phyloP scores from a whole-genome alignment of 371 early-diverging fungal species.

The Phascolomyces articulosus region DNA sequence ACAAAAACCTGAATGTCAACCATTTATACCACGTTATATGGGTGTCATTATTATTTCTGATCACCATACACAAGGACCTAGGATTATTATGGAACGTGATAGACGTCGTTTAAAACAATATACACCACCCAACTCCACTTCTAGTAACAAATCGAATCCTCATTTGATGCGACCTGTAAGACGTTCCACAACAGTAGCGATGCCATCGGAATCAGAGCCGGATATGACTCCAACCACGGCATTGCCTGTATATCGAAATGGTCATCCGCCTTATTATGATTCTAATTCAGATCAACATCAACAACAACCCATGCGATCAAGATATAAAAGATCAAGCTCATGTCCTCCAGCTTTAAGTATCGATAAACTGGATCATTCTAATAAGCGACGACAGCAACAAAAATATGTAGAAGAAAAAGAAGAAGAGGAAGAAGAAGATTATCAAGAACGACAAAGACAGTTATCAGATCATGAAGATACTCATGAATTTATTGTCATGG shows the following conservation, averaged over 20 bases:
- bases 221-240: not conserved
- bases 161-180: not conserved
- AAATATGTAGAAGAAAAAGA: not conserved
- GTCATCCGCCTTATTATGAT: conserved; percentile 12
- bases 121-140: not conserved
- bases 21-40: conserved; percentile 36
- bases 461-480: conserved; percentile 6
- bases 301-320: not conserved
- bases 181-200: conserved; percentile 2
- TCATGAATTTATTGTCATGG: conserved; percentile 81
- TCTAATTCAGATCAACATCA: not conserved
- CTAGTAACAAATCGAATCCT: too few species aligned
- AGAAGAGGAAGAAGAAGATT: not conserved
- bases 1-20: conserved; percentile 20
- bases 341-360: not conserved
- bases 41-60: conserved; percentile 30
- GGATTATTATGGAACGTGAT: conserved; percentile 16
- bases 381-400: not conserved
- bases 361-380: not conserved
- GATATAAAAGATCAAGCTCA: not conserved
- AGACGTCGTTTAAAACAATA: conserved; percentile 9
- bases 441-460: not conserved
- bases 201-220: not conserved
- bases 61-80: not conserved
- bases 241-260: conserved; percentile 10